A percentile compares a stretch with the other conserved stretches of the same genome.
phyloP scores from a whole-genome alignment of 208 protist genomes.

The Lotmaria passim region DNA sequence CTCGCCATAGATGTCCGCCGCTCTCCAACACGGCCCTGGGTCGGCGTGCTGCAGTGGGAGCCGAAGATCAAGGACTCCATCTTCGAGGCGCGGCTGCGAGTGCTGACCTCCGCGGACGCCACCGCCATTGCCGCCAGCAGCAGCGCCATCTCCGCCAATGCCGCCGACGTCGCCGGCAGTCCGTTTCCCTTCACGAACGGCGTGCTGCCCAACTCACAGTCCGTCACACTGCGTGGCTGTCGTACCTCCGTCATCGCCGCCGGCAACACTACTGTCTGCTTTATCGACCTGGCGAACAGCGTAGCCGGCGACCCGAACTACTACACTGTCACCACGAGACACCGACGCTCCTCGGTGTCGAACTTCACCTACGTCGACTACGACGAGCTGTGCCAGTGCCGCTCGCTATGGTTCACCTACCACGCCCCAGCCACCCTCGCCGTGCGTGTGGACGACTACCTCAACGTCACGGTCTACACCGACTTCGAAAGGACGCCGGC shows the following conservation, averaged over 20 bases:
- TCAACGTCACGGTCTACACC: constrained; percentile 44
- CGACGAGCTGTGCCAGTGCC: constrained; percentile 36
- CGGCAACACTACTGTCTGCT: constrained; percentile 50
- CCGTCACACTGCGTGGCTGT: constrained; percentile 53
- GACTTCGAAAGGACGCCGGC: constrained; percentile 10
- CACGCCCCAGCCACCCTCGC: constrained; percentile 35
- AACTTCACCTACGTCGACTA: constrained; percentile 43
- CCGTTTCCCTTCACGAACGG: constrained; percentile 52
- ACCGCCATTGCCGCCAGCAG: constrained; percentile 3
- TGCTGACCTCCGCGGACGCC: constrained; percentile 19
- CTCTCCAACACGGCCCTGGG: constrained; percentile 19
- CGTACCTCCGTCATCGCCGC: constrained; percentile 30
- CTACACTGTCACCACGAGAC: constrained; percentile 39
- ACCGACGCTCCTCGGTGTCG: constrained; percentile 33
- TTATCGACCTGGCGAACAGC: constrained; percentile 46
- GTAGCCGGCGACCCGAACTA: constrained; percentile 49
- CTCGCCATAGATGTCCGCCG: constrained; percentile 2
- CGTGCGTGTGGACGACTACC: constrained; percentile 39
- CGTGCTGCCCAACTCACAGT: constrained; percentile 38
- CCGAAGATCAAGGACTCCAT: constrained; percentile 37
- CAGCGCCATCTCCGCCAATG: constrained; percentile 5
- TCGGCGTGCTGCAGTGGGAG: constrained; percentile 35
- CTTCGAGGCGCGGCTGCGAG: constrained; percentile 18
- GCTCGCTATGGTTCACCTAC: constrained; percentile 48
- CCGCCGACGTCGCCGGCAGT: constrained; percentile 39